Conservation (phyloP, 257 asterid species). For the Schizonepeta tenuifolia region DNA sequence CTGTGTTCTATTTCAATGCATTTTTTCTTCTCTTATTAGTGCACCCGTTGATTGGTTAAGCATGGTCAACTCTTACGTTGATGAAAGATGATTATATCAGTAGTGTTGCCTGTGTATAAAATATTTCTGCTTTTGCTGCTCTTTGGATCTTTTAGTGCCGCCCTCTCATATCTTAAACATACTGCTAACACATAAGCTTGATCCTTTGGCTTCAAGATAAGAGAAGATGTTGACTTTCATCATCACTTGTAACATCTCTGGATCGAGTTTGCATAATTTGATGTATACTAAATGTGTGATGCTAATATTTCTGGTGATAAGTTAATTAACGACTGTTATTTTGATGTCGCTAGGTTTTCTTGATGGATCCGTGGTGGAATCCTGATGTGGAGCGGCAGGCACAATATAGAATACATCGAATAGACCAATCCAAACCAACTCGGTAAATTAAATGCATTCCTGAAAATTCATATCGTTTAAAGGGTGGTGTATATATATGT, state of each 20-base stretch:
- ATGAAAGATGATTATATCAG: background rate
- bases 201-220: background rate
- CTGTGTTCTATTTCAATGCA: background rate
- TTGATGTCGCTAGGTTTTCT: constrained; percentile 64
- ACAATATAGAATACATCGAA: constrained; percentile 94
- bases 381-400: constrained; percentile 98
- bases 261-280: constrained; percentile 2
- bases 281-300: background rate
- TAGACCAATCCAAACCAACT: constrained; percentile 92
- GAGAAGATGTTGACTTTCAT: constrained; percentile 3
- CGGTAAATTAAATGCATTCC: constrained; percentile 44
- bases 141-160: too few relatives aligned
- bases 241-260: constrained; percentile 9
- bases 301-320: constrained; percentile 1
- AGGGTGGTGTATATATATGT: background rate
- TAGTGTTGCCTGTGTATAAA: background rate
- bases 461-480: constrained; percentile 2
- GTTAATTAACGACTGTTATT: constrained; percentile 25
- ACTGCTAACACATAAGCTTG: background rate
- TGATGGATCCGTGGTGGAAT: constrained; percentile 99
- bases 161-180: background rate
- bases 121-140: background rate
- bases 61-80: background rate
- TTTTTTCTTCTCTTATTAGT: background rate
- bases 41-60: background rate